Conservation (phyloP, 495 filamentous ascomycete genomes). For the Aspergillus indologenus region DNA sequence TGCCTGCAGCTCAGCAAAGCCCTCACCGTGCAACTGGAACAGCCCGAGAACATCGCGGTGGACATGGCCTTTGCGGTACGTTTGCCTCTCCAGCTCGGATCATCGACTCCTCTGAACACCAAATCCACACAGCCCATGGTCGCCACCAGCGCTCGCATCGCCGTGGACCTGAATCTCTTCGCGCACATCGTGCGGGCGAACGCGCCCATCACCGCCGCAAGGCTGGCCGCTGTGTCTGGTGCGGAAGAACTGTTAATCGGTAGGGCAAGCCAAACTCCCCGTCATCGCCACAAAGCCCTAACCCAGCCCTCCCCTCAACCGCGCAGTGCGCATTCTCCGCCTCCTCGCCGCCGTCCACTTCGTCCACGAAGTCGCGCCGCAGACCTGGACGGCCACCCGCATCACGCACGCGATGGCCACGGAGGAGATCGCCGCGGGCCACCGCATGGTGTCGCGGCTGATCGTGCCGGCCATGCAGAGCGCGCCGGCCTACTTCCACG, state of each 20-base stretch:
- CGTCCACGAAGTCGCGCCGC: not conserved
- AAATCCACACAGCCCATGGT: conserved; percentile 9
- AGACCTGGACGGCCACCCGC: conserved; percentile 8
- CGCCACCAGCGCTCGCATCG: conserved; percentile 7
- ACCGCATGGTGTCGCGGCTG: conserved; percentile 2
- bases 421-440: conserved; percentile 9
- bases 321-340: conserved; percentile 8
- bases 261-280: not conserved
- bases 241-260: conserved; percentile 11
- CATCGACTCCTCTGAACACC: too few relatives aligned
- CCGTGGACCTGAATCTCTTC: conserved; percentile 9
- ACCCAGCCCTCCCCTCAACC: too few relatives aligned
- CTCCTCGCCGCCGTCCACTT: conserved; percentile 8
- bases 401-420: conserved; percentile 10
- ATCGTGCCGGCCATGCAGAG: conserved; percentile 12
- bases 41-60: conserved; percentile 9
- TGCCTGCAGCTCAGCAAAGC: conserved; percentile 11
- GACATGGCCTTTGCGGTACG: conserved; percentile 10
- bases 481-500: conserved; percentile 6
- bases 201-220: conserved; percentile 4
- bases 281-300: too few relatives aligned
- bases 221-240: not conserved
- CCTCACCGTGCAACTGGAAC: conserved; percentile 8
- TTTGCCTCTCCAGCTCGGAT: too few relatives aligned
- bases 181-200: not conserved